Percentiles rank a stretch among this genome's conserved stretches.
These are phyloP conservation scores for Babesia ovis DNA, from an alignment of 169 alveolate species.

Conservation along the genomic window DNA sequence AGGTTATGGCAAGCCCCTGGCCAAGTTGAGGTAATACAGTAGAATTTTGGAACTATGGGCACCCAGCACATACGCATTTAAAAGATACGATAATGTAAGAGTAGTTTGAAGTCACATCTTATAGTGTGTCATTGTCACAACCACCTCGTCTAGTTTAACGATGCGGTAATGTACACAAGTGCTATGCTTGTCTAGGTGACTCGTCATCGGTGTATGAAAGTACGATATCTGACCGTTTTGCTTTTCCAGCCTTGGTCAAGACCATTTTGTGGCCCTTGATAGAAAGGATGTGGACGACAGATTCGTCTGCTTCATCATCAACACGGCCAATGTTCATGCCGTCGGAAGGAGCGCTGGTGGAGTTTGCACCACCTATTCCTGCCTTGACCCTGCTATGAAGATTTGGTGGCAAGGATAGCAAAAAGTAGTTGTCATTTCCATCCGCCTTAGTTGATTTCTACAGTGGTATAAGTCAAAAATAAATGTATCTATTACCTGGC, in stretches of 20 bases:
- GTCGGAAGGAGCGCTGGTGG: neutral
- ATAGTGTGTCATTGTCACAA: neutral
- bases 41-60: no score
- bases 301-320: slow-evolving; percentile 30
- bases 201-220: slow-evolving; percentile 40
- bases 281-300: slow-evolving; percentile 44
- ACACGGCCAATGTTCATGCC: slow-evolving; percentile 16
- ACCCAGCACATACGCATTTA: no score
- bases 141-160: neutral
- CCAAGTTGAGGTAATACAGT: no score
- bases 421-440: slow-evolving; percentile 60
- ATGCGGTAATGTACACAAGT: neutral
- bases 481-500: slow-evolving; percentile 39
- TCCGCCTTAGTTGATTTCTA: slow-evolving; percentile 44
- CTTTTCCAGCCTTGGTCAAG: slow-evolving; percentile 62
- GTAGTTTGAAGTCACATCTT: no score
- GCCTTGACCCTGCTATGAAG: slow-evolving; percentile 21
- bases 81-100: no score
- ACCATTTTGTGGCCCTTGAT: slow-evolving; percentile 66
- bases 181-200: neutral
- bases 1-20: no score
- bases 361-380: neutral
- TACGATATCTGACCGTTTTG: slow-evolving; percentile 49
- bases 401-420: slow-evolving; percentile 45
- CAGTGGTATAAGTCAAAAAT: neutral